Evolutionary conservation across 768 basidiomycete species (phyloP).

Genomic region (Russula abietina): DNA sequence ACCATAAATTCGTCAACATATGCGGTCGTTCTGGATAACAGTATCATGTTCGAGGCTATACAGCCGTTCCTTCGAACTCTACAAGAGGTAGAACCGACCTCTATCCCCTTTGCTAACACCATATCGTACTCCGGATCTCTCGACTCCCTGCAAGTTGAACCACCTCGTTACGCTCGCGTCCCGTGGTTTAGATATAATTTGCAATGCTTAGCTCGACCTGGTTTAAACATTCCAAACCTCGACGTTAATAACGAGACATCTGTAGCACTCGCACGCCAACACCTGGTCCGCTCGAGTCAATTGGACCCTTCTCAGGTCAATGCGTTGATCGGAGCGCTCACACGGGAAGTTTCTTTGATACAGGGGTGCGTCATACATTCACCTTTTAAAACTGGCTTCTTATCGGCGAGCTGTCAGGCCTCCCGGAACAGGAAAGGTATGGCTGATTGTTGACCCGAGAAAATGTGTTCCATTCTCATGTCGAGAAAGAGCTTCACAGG

Average conservation of each 20-base stretch:
- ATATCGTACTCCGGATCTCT: constrained; percentile 10
- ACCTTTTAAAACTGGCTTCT: background rate
- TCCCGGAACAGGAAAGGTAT: constrained; percentile 73
- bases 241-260: constrained; percentile 39
- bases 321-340: constrained; percentile 56
- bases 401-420: constrained; percentile 39
- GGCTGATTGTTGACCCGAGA: background rate
- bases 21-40: constrained; percentile 23
- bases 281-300: constrained; percentile 43
- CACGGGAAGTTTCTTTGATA: constrained; percentile 56
- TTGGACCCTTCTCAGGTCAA: constrained; percentile 70
- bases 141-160: background rate
- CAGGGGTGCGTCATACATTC: constrained; percentile 49
- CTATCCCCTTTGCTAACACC: constrained; percentile 13
- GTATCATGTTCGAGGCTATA: constrained; percentile 19
- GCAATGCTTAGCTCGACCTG: constrained; percentile 38
- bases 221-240: constrained; percentile 35
- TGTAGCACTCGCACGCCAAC: constrained; percentile 41
- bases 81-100: constrained; percentile 19
- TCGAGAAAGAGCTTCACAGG: constrained; percentile 54
- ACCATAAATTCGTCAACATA: constrained; percentile 26
- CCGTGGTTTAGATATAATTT: constrained; percentile 57
- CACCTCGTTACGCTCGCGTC: constrained; percentile 12
- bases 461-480: background rate
- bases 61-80: constrained; percentile 22